Conservation (phyloP, 352 stramenopile species). For the Blastocystis hominis region DNA sequence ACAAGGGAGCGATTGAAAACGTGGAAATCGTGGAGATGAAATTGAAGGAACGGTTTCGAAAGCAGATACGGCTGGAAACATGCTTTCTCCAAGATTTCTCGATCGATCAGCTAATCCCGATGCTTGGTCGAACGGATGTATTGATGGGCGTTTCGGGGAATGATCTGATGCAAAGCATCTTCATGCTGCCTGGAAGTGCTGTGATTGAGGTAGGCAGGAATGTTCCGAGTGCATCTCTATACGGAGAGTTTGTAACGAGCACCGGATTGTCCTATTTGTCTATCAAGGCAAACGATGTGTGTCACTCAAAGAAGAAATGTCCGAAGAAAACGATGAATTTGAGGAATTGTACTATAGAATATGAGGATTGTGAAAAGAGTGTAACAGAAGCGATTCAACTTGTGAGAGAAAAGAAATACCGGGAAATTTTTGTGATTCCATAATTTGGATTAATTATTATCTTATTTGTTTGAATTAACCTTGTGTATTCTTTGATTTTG, state of each 20-base stretch:
- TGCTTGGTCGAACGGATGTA: neutral
- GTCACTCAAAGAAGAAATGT: neutral
- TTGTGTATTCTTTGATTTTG: neutral
- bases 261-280: neutral
- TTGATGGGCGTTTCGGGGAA: neutral
- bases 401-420: neutral
- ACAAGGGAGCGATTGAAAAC: neutral
- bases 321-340: neutral
- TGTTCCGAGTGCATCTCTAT: neutral
- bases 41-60: neutral
- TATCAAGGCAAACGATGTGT: neutral
- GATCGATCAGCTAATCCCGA: neutral
- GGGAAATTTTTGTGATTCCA: neutral
- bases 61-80: neutral
- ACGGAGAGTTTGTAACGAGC: neutral
- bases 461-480: neutral
- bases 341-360: neutral
- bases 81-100: neutral
- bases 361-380: neutral
- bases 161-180: neutral
- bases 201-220: neutral
- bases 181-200: slow-evolving; percentile 19
- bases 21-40: neutral
- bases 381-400: neutral
- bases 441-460: neutral